Percentiles rank a stretch among this genome's conserved stretches.
These are phyloP conservation scores for Labyrinthula sp. DNA, from an alignment of 352 stramenopile genomes.

Conservation along the genomic window DNA sequence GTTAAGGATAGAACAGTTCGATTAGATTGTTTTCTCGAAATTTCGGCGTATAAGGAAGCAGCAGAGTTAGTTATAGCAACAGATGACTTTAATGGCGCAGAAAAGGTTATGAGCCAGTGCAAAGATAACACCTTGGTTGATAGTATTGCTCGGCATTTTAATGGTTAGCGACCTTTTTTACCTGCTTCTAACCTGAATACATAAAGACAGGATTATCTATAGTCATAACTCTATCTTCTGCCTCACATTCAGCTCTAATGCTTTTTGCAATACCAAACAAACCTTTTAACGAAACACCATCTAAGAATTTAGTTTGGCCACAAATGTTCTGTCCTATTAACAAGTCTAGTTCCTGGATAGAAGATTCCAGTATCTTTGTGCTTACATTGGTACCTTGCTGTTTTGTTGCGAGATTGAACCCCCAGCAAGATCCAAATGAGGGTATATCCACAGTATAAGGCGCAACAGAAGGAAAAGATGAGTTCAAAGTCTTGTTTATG, in stretches of 20 bases:
- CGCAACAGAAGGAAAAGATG: conserved; percentile 66
- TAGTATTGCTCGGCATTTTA: too few relatives aligned
- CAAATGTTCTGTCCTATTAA: conserved; percentile 38
- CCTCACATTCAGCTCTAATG: conserved; percentile 54
- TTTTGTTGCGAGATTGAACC: conserved; percentile 64
- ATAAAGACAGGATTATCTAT: conserved; percentile 84
- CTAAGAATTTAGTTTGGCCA: conserved; percentile 55
- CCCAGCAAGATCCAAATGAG: conserved; percentile 74
- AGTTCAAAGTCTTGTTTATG: conserved; percentile 71
- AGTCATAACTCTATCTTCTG: conserved; percentile 73
- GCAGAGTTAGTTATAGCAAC: too few relatives aligned
- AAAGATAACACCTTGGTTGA: too few relatives aligned
- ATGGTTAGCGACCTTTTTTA: too few relatives aligned
- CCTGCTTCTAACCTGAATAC: conserved; percentile 50
- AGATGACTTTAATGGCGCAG: too few relatives aligned
- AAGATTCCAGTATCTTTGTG: conserved; percentile 33
- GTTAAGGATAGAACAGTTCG: too few relatives aligned
- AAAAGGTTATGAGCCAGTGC: too few relatives aligned
- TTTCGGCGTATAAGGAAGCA: too few relatives aligned
- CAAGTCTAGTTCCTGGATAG: conserved; percentile 43
- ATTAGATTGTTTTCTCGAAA: too few relatives aligned
- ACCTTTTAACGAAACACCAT: conserved; percentile 59
- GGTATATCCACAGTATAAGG: conserved; percentile 70
- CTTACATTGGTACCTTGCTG: conserved; percentile 26
- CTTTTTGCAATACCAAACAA: conserved; percentile 71